Evolutionary conservation across 108 stramenopile genomes (phyloP), one percentile per base, ranked within the genome.

Genomic region (Conticribra guillardii): DNA sequence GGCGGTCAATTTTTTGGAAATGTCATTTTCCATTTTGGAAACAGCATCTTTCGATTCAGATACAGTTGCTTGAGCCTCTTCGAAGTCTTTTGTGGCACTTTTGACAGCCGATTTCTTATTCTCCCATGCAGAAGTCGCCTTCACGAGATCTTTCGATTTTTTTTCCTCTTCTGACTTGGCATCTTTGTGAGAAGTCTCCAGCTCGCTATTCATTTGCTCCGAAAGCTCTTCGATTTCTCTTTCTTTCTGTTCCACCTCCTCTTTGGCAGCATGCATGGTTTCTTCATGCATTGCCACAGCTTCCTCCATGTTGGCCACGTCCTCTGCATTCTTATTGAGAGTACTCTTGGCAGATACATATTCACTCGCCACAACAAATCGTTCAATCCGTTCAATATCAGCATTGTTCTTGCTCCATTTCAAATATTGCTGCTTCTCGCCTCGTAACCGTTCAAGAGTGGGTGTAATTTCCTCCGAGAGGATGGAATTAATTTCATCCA

Each of bases 381-480:
- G 83, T 51, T 97, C 88, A 68, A 98, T 92, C 4, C 96, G 79
- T 69, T 98, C 96, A 72, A 96, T 92, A 73, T 99, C 99, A 3
- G 95, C 88, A 64, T 92, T 95, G 76, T 97, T 97, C 71, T 94
- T 91, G 71, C 84, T 82, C 97, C 97, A 98, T 71, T 93, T 90
- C 11, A 97, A 83, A 76, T 98, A 99, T 64, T 89, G 84, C 73
- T 95, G 89, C 56, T 96, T 94, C 73, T 99, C 97, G n/a, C 90
- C 93, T 22, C 97, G 84, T 3, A 99, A 85, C 23, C 90, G 73
- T 68, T 98, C 99, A 3, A 99, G 84, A 16, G 96, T 98, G 7
- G 99, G 99, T 4, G 96, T 98, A 66, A 99, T 99, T 71, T 99
- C 98, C 65, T 98, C 95, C 16, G 82, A 81, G 5, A 99, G 86